Base-by-base conservation (phyloP, 495 filamentous ascomycete genomes). In the Trichoderma virens region DNA sequence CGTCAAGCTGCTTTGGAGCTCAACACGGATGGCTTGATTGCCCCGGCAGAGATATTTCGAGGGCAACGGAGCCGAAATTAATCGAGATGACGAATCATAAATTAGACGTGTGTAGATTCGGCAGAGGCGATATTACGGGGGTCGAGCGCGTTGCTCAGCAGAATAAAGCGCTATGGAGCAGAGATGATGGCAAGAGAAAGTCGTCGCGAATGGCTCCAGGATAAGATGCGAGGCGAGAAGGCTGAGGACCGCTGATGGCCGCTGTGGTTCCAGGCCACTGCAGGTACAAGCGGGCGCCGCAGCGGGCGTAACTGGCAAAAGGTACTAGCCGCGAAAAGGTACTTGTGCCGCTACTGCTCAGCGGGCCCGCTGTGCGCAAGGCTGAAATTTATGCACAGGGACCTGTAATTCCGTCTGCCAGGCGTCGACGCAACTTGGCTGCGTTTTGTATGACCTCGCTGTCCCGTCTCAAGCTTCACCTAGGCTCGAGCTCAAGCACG, bases 221-320 rank as follows among this genome's bases (percentile, higher is more conserved):
- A 35, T 13, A 13, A 35, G 34, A 45, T 45, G 11, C 25, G 11
- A 56, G 70, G 66, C 67, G 67, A 70, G 68, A 62, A 70, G 71
- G 70, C 70, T 72, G 70, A 71, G 34, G 23, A 32, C 60, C 35
- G 63, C 43, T 11, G 59, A 28, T 56, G 51, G 16, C 51, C 25
- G 13, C 23, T 35, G 13, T 56, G 23, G 51, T 56, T 30, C 51
- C 51, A 18, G 5, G 25, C 25, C 20, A 6, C 51, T 56, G 51
- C 51, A 56, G 51, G 51, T 56, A 56, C 51, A 30, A 27, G 3
- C 28, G 25, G 11, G 7, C 5, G 23, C 51, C 51, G 51, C 27
- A 16, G 18, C 23, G 23, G 25, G 1, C 30, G 25, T 25, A 56
- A 14, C 2, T 1, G 2, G 23, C 6, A 3, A 13, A 9, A 27